Percentiles rank a stretch among this genome's conserved stretches.
These are phyloP conservation scores for Colletotrichum eremochloae DNA, from an alignment of 2,329 filamentous ascomycete genomes.

Conservation along the genomic window DNA sequence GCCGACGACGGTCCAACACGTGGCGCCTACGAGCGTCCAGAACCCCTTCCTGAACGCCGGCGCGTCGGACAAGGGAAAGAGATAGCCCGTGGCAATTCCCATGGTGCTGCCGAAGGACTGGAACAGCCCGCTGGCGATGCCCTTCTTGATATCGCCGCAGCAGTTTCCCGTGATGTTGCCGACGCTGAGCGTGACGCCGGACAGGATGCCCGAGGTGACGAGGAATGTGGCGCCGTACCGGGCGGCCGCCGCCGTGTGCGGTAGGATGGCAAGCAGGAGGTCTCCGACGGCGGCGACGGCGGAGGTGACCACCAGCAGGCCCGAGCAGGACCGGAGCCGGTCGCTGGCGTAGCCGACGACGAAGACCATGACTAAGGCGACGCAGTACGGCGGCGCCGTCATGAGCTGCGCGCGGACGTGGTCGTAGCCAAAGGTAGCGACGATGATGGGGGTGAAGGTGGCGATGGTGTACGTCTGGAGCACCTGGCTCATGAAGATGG, in stretches of 20 bases:
- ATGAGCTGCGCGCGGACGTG: slow-evolving; percentile 43
- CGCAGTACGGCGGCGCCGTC: slow-evolving; percentile 42
- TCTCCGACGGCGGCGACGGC: slow-evolving; percentile 32
- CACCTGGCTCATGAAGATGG: slow-evolving; percentile 55
- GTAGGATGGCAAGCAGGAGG: slow-evolving; percentile 23
- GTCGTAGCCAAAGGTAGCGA: slow-evolving; percentile 44
- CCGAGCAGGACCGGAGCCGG: slow-evolving; percentile 40
- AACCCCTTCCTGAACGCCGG: slow-evolving; percentile 30
- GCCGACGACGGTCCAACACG: slow-evolving; percentile 28
- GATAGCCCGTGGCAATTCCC: slow-evolving; percentile 34
- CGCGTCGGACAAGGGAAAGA: slow-evolving; percentile 29
- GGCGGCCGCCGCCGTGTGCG: slow-evolving; percentile 17
- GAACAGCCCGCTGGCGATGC: slow-evolving; percentile 26
- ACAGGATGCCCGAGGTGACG: slow-evolving; percentile 25
- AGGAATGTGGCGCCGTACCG: slow-evolving; percentile 34
- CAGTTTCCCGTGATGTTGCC: slow-evolving; percentile 38
- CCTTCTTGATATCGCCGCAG: slow-evolving; percentile 39
- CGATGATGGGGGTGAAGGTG: slow-evolving; percentile 44
- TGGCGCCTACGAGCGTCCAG: slow-evolving; percentile 35
- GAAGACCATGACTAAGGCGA: slow-evolving; percentile 42
- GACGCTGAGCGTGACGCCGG: slow-evolving; percentile 23
- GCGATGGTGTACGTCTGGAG: slow-evolving; percentile 41
- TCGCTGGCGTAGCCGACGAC: slow-evolving; percentile 41
- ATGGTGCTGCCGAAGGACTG: slow-evolving; percentile 39
- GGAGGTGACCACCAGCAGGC: slow-evolving; percentile 38